Evolutionary conservation across 441 rosid species (phyloP).

Genomic region (Brassica hybrid): DNA sequence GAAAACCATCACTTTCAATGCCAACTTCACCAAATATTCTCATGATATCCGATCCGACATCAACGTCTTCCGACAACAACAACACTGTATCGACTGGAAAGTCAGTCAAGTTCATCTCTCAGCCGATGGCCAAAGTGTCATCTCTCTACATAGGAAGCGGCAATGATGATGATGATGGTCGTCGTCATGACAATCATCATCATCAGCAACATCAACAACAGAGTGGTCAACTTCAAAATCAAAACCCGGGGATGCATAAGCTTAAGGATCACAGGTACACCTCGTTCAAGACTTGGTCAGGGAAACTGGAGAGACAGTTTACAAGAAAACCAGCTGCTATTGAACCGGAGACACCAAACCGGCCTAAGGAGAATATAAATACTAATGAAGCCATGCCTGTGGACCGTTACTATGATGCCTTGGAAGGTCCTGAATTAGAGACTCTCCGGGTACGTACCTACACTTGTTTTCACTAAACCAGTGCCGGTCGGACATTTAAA

Average conservation of each 20-base stretch:
- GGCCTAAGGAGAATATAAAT: constrained; percentile 33
- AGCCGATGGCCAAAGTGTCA: constrained; percentile 42
- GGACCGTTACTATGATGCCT: constrained; percentile 83
- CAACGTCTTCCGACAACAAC: constrained; percentile 36
- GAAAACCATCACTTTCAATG: constrained; percentile 45
- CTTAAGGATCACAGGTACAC: constrained; percentile 66
- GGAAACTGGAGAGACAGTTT: constrained; percentile 79
- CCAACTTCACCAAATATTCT: constrained; percentile 44
- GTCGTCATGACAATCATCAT: neutral
- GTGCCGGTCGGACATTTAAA: neutral
- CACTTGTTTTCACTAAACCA: neutral
- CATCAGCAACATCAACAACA: neutral
- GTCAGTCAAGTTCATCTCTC: constrained; percentile 43
- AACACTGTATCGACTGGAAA: constrained; percentile 23
- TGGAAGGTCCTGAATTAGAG: constrained; percentile 92
- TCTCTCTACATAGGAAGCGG: constrained; percentile 38
- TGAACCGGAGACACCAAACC: constrained; percentile 39
- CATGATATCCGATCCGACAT: constrained; percentile 26
- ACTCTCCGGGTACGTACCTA: constrained; percentile 64
- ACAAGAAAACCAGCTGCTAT: constrained; percentile 53
- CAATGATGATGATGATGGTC: constrained; percentile 17
- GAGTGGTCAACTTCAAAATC: constrained; percentile 24
- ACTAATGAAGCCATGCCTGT: constrained; percentile 62
- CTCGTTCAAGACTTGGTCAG: constrained; percentile 95
- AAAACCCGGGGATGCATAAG: constrained; percentile 42